Base-by-base conservation (phyloP, 2,329 filamentous ascomycete species). In the Scedosporium dehoogii region DNA sequence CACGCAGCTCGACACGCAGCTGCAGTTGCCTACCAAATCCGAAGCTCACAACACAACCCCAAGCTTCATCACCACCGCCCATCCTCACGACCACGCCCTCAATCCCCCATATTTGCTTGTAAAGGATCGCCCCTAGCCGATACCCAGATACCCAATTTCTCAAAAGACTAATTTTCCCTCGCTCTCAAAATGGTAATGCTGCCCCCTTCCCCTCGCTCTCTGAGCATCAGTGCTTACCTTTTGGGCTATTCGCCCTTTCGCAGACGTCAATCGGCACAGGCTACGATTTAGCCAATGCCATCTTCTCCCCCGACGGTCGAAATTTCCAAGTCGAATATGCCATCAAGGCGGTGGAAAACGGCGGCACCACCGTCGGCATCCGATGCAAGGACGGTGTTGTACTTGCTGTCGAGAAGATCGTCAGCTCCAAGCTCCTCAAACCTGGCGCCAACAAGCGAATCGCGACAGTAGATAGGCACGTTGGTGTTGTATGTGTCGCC, bases 281-380 rank as follows among this genome's bases (percentile, higher is more conserved):
- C 73, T 99, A 99, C 81, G 94, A 99, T 86, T 89, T 99, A 72
- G 91, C 91, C 75, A 99, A 99, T 85, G 97, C 94, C 73, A 96
- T 97, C 81, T 99, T 97, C 84, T 97, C 94, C 58, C 94, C 94
- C 68, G 94, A 99, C 80, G 94, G 94, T 74, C 90, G 94, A 70
- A 99, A 99, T 78, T 99, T 99, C 78, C 94, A 99, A 79, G 91
- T 96, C 76, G 94, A 99, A 83, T 99, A 99, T 76, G 94, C 94
- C 69, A 89, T 96, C 70, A 99, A 99, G 83, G 94, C 94, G 63
- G 94, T 99, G 66, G 94, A 99, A 81, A 97, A 96, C 72, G 94
- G 93, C 68, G 93, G 94, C 72, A 99, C 94, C 62, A 92, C 92
- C 61, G 86, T 99, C 75, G 94, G 94, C 69, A 96, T 99, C 77